A percentile compares a stretch with the other conserved stretches of the same genome.
phyloP scores from a whole-genome alignment of 306 rosid genomes.

The Mimosa pudica region DNA sequence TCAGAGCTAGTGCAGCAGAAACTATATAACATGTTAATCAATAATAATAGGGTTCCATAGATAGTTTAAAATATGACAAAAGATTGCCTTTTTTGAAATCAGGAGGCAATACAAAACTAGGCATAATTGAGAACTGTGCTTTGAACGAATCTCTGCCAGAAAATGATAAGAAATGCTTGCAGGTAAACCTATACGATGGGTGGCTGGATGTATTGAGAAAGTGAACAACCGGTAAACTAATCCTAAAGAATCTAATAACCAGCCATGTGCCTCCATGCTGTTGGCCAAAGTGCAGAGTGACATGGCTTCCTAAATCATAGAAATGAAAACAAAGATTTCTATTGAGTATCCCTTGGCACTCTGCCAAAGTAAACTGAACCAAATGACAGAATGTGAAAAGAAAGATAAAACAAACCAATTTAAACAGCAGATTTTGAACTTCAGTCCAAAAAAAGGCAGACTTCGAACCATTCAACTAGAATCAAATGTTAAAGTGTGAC shows the following conservation, averaged over 20 bases:
- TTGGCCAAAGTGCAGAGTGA: conserved; percentile 2
- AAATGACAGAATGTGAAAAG: conserved; percentile 3
- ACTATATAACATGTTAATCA: conserved; percentile 2
- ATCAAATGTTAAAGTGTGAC: not conserved
- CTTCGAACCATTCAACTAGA: not conserved
- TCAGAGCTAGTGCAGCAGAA: conserved; percentile 36
- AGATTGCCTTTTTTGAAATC: conserved; percentile 3
- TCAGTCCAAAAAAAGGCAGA: not conserved
- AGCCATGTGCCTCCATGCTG: not conserved
- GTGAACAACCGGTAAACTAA: not conserved
- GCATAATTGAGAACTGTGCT: conserved; percentile 13
- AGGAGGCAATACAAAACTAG: conserved; percentile 23
- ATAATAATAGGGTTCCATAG: conserved; percentile 19
- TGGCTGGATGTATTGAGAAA: not conserved
- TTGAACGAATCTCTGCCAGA: conserved; percentile 12
- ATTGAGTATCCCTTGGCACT: not conserved
- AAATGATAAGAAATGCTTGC: conserved; percentile 12
- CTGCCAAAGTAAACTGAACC: conserved; percentile 10
- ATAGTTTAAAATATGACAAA: not conserved
- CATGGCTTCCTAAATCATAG: conserved; percentile 13
- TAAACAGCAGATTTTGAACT: not conserved
- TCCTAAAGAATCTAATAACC: conserved; percentile 11
- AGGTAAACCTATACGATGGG: conserved; percentile 14
- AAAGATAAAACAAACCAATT: conserved; percentile 10
- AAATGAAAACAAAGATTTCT: conserved; percentile 18